Base-by-base conservation (phyloP, 306 rosid genomes). In the Nissolia schottii region DNA sequence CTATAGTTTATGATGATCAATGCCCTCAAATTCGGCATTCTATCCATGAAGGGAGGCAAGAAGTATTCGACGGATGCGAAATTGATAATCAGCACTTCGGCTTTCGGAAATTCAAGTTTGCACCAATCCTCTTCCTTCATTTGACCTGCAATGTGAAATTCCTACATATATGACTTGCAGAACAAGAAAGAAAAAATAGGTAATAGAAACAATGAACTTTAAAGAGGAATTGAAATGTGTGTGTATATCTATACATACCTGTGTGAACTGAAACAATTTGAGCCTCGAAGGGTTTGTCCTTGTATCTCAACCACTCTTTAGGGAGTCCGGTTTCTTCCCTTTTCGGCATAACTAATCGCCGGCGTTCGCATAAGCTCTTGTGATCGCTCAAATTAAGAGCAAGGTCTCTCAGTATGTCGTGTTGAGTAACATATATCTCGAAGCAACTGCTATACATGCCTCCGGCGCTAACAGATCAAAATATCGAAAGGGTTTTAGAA, bases 231-330 rank as follows among this genome's bases (percentile, higher is more conserved):
- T 73, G 49, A 40, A n/a, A n/a, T n/a, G n/a, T n/a, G n/a, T n/a
- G n/a, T n/a, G n/a, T n/a, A n/a, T n/a, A n/a, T n/a, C 15, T 60
- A 61, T 48, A n/a, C n/a, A 35, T 82, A 90, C 98, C 97, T 34
- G 98, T 91, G 81, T 94, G 96, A 75, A 91, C 67, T 38, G 98
- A 94, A 53, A 94, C 91, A 28, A 94, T 80, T 82, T 56, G 90
- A 59, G 97, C 96, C 14, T 87, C 73, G 35, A 85, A 89, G 13
- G 90, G 90, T 38, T 54, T 65, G 64, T 84, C 77, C 5, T 53
- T 71, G 68, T 79, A 35, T 79, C 89, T 89, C 43, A 61, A 82
- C 98, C 98, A 94, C 56, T 87, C 96, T 83, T 73, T 94, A 12
- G 97, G 98, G 75, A 89, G 86, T 50, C 83, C 79, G 31, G 53